phyloP scores from a whole-genome alignment of 495 filamentous ascomycete species.

The Penicillium roqueforti region DNA sequence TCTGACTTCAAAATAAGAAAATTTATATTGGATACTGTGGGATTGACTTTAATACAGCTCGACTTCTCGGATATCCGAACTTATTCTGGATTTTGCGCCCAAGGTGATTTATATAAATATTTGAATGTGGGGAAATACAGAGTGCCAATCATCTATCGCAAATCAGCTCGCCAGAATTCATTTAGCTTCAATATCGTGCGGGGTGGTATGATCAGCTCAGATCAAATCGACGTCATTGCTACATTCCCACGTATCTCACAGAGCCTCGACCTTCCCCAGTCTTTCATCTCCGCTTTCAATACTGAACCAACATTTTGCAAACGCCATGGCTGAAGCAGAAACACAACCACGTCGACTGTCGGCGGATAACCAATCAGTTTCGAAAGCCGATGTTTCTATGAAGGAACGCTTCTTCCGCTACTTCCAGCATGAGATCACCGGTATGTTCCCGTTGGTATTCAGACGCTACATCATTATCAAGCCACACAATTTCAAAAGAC shows the following conservation, averaged over 20 bases:
- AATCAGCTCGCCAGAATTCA: not conserved
- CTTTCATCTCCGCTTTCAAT: not conserved
- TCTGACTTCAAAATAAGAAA: not conserved
- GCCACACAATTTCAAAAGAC: not conserved
- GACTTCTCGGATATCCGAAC: not conserved
- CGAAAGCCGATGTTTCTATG: slow-evolving; percentile 42
- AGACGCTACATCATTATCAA: not conserved
- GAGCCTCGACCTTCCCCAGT: not conserved
- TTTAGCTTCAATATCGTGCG: slow-evolving; percentile 8
- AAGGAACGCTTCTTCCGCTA: slow-evolving; percentile 77
- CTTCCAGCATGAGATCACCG: slow-evolving; percentile 67
- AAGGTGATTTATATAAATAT: not conserved
- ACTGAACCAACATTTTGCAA: not conserved
- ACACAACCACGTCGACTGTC: slow-evolving; percentile 34
- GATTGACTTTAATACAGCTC: not conserved
- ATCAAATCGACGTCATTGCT: slow-evolving; percentile 28
- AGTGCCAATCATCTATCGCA: not conserved
- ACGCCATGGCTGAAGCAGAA: slow-evolving; percentile 32
- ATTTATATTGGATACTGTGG: not conserved
- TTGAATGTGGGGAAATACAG: slow-evolving; percentile 14
- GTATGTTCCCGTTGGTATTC: slow-evolving; percentile 36
- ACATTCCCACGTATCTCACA: slow-evolving; percentile 10
- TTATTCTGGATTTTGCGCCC: not conserved
- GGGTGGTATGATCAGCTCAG: slow-evolving; percentile 23
- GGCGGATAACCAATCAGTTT: slow-evolving; percentile 40